Evolutionary conservation across 2,329 filamentous ascomycete genomes (phyloP).

Genomic region (Phyllosticta citriasiana): DNA sequence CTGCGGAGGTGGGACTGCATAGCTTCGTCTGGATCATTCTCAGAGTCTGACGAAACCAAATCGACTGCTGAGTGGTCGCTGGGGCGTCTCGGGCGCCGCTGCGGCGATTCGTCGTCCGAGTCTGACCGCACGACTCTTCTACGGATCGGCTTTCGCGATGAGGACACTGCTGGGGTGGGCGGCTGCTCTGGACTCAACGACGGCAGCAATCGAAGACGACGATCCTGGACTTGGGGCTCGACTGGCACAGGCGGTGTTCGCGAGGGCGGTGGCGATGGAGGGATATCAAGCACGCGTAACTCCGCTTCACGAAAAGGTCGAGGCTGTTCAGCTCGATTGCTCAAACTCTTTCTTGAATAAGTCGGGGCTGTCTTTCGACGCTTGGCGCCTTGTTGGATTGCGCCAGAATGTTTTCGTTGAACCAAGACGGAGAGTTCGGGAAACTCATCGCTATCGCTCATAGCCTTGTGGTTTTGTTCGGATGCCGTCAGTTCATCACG

Average conservation of each 20-base stretch:
- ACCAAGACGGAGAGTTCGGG: constrained; percentile 19
- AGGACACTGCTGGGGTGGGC: constrained; percentile 13
- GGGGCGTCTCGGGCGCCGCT: background rate
- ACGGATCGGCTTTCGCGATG: background rate
- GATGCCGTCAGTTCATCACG: background rate
- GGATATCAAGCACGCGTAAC: constrained; percentile 27
- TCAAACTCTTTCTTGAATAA: background rate
- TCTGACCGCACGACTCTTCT: background rate
- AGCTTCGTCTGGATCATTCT: constrained; percentile 21
- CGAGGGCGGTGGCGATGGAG: constrained; percentile 33
- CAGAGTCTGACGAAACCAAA: constrained; percentile 15
- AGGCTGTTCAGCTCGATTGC: background rate
- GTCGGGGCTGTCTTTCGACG: constrained; percentile 13
- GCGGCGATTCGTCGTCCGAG: constrained; percentile 6
- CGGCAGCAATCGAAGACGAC: constrained; percentile 6
- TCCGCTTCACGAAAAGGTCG: background rate
- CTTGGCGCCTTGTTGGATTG: constrained; percentile 13
- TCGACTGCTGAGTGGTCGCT: background rate
- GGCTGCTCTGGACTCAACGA: constrained; percentile 1
- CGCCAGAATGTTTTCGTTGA: constrained; percentile 9
- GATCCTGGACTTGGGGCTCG: background rate
- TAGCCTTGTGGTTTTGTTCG: background rate
- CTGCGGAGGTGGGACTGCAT: constrained; percentile 19
- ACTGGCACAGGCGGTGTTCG: constrained; percentile 18
- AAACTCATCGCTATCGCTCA: constrained; percentile 18